Base-by-base conservation (phyloP, 1,284 basidiomycete genomes). In the Ceratobasidium sp. region DNA sequence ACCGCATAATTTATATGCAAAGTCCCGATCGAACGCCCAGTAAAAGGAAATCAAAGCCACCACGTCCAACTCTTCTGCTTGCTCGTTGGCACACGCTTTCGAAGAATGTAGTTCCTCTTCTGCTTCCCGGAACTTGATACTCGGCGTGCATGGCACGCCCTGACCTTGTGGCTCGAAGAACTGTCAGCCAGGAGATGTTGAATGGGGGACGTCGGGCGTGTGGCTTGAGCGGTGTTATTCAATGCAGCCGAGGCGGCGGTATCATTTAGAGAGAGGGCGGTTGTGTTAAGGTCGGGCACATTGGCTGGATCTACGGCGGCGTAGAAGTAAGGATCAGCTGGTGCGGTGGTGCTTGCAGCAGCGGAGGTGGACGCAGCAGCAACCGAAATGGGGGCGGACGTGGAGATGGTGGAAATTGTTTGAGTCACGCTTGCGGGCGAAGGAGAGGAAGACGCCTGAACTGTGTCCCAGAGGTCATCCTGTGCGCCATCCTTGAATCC, bases 401-500 rank as follows among this genome's bases (percentile, higher is more conserved):
- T 38, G 50, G 48, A 20, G 10, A 8, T 71, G 14, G 55, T 27
- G 44, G 57, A 67, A 67, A 52, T 10, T 8, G 30, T 33, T 48
- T 35, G 46, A 33, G 33, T 33, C 8, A 27, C 18, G 30, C 65
- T 44, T n/a, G n/a, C n/a, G n/a, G n/a, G n/a, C n/a, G n/a, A n/a
- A 8, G 71, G n/a, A 8, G 48, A 52, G 20, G 71, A 68, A 77
- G 69, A 78, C 60, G 38, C 60, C 33, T 35, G 65, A 8, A 55
- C 23, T 20, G 71, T n/a, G 71, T 76, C 78, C 85, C 82, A 82
- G 91, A 91, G 79, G 92, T 91, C 91, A 81, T 90, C 85, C 82
- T 92, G 90, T 3, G 89, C 86, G 33, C 91, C 89, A 79, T 91
- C 87, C 23, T 81, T 81, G 84, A 91, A 92, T 81, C 88, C 87